Conservation (phyloP, 805 yeast species). For the Lipomyces spencermartinsiae region DNA sequence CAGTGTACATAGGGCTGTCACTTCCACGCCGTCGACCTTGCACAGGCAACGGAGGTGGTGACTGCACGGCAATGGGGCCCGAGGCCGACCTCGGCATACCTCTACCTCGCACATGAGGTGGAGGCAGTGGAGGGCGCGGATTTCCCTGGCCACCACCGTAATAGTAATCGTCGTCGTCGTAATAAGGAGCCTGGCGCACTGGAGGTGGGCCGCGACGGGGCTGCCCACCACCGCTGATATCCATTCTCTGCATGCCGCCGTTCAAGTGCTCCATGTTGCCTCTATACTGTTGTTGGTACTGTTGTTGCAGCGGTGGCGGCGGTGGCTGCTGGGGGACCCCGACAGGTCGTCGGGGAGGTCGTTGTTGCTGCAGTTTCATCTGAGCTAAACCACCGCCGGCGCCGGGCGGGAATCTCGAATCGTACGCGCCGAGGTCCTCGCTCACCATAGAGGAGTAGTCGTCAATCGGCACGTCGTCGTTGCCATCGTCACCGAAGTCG, state of each 20-base stretch:
- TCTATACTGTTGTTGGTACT: constrained; percentile 10
- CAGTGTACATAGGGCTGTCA: not conserved
- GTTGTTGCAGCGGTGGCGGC: constrained; percentile 12
- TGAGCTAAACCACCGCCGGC: constrained; percentile 25
- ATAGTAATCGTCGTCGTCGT: constrained; percentile 3
- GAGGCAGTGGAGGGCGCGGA: not conserved
- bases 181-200: constrained; percentile 6
- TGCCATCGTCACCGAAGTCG: constrained; percentile 17
- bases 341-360: not conserved
- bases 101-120: constrained; percentile 1
- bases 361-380: constrained; percentile 21
- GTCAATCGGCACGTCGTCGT: constrained; percentile 24
- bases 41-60: not conserved
- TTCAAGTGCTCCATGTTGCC: constrained; percentile 16
- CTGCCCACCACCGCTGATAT: constrained; percentile 7
- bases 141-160: not conserved
- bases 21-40: not conserved
- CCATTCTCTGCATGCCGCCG: constrained; percentile 23
- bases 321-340: constrained; percentile 11
- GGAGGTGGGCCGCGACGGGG: constrained; percentile 13
- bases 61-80: not conserved
- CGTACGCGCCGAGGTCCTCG: constrained; percentile 30
- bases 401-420: constrained; percentile 30
- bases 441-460: constrained; percentile 29
- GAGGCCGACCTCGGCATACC: constrained; percentile 15